phyloP scores from a whole-genome alignment of 129 eudicot genomes.

The Saussurea involucrata region DNA sequence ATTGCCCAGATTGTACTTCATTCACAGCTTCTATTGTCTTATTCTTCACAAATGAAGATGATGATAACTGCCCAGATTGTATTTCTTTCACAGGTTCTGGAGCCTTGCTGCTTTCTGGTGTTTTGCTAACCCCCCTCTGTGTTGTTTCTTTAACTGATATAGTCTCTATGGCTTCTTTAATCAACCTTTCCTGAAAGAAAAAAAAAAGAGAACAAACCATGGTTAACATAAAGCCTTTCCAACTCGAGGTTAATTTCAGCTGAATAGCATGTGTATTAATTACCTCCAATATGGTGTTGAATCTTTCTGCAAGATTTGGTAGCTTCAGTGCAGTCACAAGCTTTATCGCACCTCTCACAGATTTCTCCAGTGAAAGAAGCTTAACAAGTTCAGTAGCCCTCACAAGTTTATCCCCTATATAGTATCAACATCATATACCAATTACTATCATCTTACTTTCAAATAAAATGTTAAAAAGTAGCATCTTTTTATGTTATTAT shows the following conservation, averaged over 20 bases:
- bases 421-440: slow-evolving; percentile 10
- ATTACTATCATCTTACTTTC: background rate
- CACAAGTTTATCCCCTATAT: slow-evolving; percentile 97
- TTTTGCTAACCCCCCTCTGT: slow-evolving; percentile 9
- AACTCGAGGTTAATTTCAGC: background rate
- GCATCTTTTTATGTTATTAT: background rate
- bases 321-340: slow-evolving; percentile 88
- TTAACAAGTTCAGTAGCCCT: slow-evolving; percentile 89
- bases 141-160: slow-evolving; percentile 13
- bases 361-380: slow-evolving; percentile 86
- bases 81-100: slow-evolving; percentile 31
- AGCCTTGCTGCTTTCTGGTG: slow-evolving; percentile 38
- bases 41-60: slow-evolving; percentile 45
- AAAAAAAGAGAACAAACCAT: too few species aligned
- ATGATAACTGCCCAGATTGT: slow-evolving; percentile 30
- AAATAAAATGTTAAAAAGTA: background rate
- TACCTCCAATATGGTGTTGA: slow-evolving; percentile 85
- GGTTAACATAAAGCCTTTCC: background rate
- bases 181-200: slow-evolving; percentile 63
- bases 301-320: slow-evolving; percentile 87
- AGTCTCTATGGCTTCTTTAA: slow-evolving; percentile 41
- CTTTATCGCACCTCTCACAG: slow-evolving; percentile 90
- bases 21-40: slow-evolving; percentile 26
- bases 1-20: background rate
- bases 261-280: background rate